phyloP scores from a whole-genome alignment of 495 filamentous ascomycete genomes.

The Platismatia glauca region DNA sequence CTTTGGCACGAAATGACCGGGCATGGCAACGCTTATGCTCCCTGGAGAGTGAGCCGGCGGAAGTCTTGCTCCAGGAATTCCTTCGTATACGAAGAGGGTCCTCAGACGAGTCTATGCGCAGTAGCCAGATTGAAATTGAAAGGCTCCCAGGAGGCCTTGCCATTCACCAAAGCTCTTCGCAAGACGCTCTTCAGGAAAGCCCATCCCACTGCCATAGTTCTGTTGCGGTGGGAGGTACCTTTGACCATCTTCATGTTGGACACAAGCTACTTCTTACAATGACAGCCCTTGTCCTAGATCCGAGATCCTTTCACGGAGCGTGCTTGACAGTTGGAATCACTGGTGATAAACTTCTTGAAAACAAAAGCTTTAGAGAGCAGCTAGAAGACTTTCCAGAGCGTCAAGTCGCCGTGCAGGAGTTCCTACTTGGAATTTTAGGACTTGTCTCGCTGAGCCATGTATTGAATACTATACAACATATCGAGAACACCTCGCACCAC shows the following conservation, averaged over 20 bases:
- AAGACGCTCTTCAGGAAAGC: slow-evolving; percentile 18
- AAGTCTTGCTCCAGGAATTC: slow-evolving; percentile 30
- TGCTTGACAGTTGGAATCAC: slow-evolving; percentile 75
- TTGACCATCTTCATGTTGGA: slow-evolving; percentile 93
- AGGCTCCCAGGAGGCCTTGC: slow-evolving; percentile 41
- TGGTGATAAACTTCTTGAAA: slow-evolving; percentile 71
- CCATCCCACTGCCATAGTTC: slow-evolving; percentile 36
- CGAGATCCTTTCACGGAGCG: slow-evolving; percentile 22
- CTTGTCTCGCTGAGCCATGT: slow-evolving; percentile 32
- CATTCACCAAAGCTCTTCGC: slow-evolving; percentile 23
- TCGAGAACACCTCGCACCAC: slow-evolving; percentile 38
- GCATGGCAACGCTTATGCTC: slow-evolving; percentile 64
- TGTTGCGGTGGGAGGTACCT: slow-evolving; percentile 87
- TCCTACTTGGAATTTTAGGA: slow-evolving; percentile 63
- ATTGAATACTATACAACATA: slow-evolving; percentile 27
- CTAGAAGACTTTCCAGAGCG: slow-evolving; percentile 72
- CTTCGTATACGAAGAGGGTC: slow-evolving; percentile 22
- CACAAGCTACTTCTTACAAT: slow-evolving; percentile 91
- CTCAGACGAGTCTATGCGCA: slow-evolving; percentile 34
- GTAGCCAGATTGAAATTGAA: slow-evolving; percentile 17
- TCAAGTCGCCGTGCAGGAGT: slow-evolving; percentile 55
- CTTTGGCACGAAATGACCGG: slow-evolving; percentile 43
- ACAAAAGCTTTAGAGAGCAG: slow-evolving; percentile 77
- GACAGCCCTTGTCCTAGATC: slow-evolving; percentile 59
- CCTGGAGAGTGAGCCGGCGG: slow-evolving; percentile 50